Percentiles rank a stretch among this genome's conserved stretches.
Conservation (phyloP, 2,329 filamentous ascomycete genomes). For the Colletotrichum tropicale region DNA sequence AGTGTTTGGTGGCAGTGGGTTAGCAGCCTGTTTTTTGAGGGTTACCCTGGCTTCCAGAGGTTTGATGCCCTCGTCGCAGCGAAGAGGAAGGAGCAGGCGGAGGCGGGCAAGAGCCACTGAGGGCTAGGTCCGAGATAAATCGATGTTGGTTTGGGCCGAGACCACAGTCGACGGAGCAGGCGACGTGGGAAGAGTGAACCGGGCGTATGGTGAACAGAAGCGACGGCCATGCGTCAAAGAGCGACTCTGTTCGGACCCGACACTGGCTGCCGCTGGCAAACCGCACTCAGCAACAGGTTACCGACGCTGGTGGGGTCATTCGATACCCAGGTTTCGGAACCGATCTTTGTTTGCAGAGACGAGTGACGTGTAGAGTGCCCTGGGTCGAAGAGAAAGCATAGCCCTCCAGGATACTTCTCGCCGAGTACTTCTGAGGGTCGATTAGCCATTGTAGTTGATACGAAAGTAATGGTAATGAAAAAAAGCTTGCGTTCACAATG, state of each 20-base stretch:
- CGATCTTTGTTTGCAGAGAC: neutral
- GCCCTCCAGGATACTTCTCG: neutral
- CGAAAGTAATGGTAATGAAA: neutral
- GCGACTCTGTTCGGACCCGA: neutral
- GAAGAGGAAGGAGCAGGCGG: conserved; percentile 44
- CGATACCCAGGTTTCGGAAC: neutral
- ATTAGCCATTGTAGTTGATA: neutral
- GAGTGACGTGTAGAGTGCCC: neutral
- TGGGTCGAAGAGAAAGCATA: neutral
- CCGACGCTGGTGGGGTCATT: neutral
- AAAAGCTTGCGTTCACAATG: neutral
- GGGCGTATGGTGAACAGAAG: neutral
- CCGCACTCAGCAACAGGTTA: neutral
- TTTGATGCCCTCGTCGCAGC: conserved; percentile 53
- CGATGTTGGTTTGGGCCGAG: neutral
- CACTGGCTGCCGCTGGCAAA: neutral
- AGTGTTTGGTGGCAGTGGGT: conserved; percentile 63
- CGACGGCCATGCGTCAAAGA: neutral
- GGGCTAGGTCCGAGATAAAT: neutral
- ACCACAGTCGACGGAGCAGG: neutral
- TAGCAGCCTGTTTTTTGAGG: conserved; percentile 57
- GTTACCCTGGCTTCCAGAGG: conserved; percentile 51
- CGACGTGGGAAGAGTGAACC: neutral
- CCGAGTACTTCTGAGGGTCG: neutral
- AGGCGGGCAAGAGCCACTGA: conserved; percentile 43